Evolutionary conservation across 1,284 basidiomycete species (phyloP), one percentile per base, ranked within the genome.

Genomic region (Cryptococcus floricola): DNA sequence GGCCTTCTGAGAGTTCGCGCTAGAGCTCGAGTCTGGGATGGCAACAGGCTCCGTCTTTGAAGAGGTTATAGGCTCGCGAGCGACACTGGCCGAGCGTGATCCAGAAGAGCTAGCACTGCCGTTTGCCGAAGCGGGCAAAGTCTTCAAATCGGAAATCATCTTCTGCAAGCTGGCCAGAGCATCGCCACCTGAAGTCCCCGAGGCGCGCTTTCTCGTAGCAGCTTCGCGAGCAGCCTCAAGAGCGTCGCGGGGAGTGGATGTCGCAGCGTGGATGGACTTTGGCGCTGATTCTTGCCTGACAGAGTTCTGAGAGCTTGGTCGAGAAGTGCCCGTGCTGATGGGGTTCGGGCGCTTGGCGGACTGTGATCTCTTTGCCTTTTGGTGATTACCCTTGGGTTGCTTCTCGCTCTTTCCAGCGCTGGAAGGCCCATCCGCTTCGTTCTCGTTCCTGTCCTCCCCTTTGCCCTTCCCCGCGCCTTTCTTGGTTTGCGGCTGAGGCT

Each of bases 141-240:
- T 57, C 60, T 76, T 76, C 38, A 76, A 65, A 55, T 75, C 73
- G 31, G 70, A 70, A 37, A 76, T 76, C 71, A 76, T 71, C 54
- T 72, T 72, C 56, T 76, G 71, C 12, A 76, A 57, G 54, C 65
- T 72, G 48, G 62, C 60, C 14, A 75, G 56, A 10, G 70, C 70
- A 49, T 71, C 71, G 31, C 64, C 67, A 34, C 65, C 64, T 48
- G 65, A 65, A 14, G 58, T 49, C 28, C 59, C 56, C 23, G 46
- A 57, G n/a, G 53, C 53, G 42, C 66, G 66, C 58, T 74, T 71
- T 57, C 68, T 67, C 25, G 64, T 67, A 0, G 70, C 72, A 2
- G 66, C 72, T 18, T 68, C 69, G n/a, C 61, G 60, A 0, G 73
- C 73, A 5, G 72, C 72, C 46, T 74, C 69, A 62, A 74, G 63